Evolutionary conservation across 192 early-diverging fungal species (phyloP), one percentile per base, ranked within the genome.

Genomic region (Coemansia erecta): DNA sequence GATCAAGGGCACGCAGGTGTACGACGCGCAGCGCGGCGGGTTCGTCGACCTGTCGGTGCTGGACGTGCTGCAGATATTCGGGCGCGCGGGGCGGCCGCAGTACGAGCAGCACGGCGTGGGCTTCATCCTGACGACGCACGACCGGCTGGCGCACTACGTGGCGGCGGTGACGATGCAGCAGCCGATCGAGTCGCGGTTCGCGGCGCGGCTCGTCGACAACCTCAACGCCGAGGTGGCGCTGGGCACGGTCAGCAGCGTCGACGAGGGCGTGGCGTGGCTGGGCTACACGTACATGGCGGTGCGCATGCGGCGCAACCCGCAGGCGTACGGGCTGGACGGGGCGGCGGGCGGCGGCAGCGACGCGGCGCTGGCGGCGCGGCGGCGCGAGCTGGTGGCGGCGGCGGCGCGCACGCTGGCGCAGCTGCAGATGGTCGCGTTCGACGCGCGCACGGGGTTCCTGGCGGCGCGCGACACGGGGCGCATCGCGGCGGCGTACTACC

Each of bases 1-100:
- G 17, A 98, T 99, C 74, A 98, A 98, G 73, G 98, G 95, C 31
- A 99, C 98, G 12, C 90, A 94, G 58, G 83, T 99, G 13, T 99
- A 99, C 71, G 88, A 93, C 55, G 81, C 95, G 19, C 85, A 94
- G 51, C 97, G 94, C 73, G 95, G 98, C 59, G 82, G 84, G 12
- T 98, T 94, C 75, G 87, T 92, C 3, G 98, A 99, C 62, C 80
- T 99, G 23, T 95, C 95, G 0, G 93, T 97, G 65, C 76, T 98
- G 49, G 98, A 99, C 72, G 98, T 99, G n/a, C 81, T 98, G 61
- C 98, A 99, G 80, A 99, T 99, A 58, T 98, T 99, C 71, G 98
- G 95, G 61, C 90, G 98, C 70, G 98, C 98, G 31, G 98, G 98
- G 63, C 87, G 92, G 51, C 92, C 92, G 39, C 88, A 90, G 73